These are phyloP conservation scores for Crithidia expoeki DNA, from an alignment of 208 protist species.

Conservation along the genomic window DNA sequence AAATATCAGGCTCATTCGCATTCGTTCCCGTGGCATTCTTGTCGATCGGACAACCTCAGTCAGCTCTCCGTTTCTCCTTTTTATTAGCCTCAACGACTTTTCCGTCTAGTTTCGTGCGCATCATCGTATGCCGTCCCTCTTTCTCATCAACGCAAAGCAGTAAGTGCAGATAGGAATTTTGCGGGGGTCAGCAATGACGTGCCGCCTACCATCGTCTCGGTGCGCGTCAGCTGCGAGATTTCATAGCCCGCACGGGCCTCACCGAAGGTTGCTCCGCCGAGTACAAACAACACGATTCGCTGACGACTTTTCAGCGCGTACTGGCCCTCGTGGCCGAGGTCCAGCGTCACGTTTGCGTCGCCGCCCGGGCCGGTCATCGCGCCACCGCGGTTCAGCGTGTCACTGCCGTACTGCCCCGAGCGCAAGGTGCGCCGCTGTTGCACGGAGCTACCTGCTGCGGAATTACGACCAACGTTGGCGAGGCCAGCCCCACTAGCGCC, in stretches of 20 bases:
- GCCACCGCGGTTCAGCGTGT: slow-evolving; percentile 6
- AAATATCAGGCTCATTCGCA: too few relatives aligned
- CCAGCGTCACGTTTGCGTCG: slow-evolving; percentile 32
- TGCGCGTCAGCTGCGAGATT: slow-evolving; percentile 44
- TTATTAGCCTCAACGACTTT: too few relatives aligned
- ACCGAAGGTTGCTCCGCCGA: slow-evolving; percentile 75
- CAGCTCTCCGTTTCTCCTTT: too few relatives aligned
- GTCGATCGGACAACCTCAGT: too few relatives aligned
- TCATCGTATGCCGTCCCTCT: not conserved
- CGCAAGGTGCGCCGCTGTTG: slow-evolving; percentile 22
- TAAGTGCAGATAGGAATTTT: slow-evolving; percentile 46
- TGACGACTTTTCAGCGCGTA: slow-evolving; percentile 46
- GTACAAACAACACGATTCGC: slow-evolving; percentile 74
- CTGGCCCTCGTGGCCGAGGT: slow-evolving; percentile 58
- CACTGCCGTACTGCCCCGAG: not conserved
- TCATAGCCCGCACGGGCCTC: slow-evolving; percentile 76
- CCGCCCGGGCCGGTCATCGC: slow-evolving; percentile 7
- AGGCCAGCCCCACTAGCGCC: slow-evolving; percentile 15
- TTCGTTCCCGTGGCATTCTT: too few relatives aligned
- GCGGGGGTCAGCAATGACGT: slow-evolving; percentile 66
- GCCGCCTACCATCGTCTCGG: slow-evolving; percentile 73
- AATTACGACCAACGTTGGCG: slow-evolving; percentile 1
- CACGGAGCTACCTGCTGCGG: slow-evolving; percentile 10
- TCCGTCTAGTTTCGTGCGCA: too few relatives aligned
- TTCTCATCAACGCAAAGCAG: slow-evolving; percentile 26